Evolutionary conservation across 768 basidiomycete species (phyloP).

Genomic region (Pleurotus citrinopileatus): DNA sequence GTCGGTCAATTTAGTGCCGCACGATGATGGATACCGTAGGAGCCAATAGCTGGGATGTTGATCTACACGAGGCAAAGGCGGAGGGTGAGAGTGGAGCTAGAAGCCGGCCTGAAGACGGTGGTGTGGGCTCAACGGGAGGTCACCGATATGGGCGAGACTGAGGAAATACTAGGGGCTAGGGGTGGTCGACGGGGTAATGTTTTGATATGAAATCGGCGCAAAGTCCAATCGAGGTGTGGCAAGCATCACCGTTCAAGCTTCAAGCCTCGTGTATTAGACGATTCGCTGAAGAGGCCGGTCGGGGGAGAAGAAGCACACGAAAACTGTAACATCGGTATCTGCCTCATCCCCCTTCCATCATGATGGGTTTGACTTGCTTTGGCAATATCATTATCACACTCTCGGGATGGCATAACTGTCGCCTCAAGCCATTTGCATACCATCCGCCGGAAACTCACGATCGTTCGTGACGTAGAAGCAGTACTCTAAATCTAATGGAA

Average conservation of each 20-base stretch:
- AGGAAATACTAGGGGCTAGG: not conserved
- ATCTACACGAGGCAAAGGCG: not conserved
- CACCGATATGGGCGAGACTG: not conserved
- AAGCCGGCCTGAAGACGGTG: not conserved
- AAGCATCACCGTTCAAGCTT: not conserved
- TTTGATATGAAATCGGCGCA: not conserved
- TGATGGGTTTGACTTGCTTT: too few relatives aligned
- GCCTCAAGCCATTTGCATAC: too few relatives aligned
- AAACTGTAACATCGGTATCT: too few relatives aligned
- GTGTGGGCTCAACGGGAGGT: not conserved
- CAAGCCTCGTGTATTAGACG: not conserved
- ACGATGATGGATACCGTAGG: not conserved
- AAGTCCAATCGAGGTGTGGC: not conserved
- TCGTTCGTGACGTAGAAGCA: too few relatives aligned
- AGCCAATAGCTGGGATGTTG: not conserved
- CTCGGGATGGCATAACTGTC: too few relatives aligned
- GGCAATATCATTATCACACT: too few relatives aligned
- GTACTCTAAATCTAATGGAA: too few relatives aligned
- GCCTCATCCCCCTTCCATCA: too few relatives aligned
- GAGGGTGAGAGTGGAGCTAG: not conserved
- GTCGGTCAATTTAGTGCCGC: not conserved
- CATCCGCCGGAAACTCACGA: too few relatives aligned
- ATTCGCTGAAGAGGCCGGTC: not conserved
- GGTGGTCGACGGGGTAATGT: not conserved
- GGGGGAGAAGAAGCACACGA: not conserved